These are phyloP conservation scores for Umbellularia californica DNA, from an alignment of 164 flowering plant species.

Conservation along the genomic window DNA sequence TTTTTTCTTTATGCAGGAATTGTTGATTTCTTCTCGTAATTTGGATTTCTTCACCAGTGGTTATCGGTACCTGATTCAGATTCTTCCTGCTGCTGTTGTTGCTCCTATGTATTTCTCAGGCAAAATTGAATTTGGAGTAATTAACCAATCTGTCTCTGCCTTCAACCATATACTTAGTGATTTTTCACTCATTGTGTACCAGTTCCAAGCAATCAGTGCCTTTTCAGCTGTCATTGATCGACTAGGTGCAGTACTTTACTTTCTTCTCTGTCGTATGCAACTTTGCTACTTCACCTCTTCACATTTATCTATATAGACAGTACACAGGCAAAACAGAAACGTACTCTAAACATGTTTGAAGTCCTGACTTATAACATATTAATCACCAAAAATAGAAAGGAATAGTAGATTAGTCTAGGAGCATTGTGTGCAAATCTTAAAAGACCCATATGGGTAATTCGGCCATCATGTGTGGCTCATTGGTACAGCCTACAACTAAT, in stretches of 20 bases:
- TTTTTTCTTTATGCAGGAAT: slow-evolving; percentile 48
- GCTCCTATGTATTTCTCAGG: slow-evolving; percentile 99
- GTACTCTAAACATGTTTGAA: too few relatives aligned
- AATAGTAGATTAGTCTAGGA: too few relatives aligned
- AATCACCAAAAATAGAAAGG: too few relatives aligned
- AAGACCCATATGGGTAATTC: too few relatives aligned
- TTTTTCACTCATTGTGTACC: slow-evolving; percentile 88
- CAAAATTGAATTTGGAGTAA: slow-evolving; percentile 97
- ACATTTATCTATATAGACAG: background rate
- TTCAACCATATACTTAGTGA: slow-evolving; percentile 97
- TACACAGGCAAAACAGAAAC: too few relatives aligned
- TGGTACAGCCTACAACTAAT: too few relatives aligned
- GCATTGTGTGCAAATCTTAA: too few relatives aligned
- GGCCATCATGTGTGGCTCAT: too few relatives aligned
- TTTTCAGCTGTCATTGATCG: slow-evolving; percentile 96
- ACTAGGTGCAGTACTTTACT: slow-evolving; percentile 43
- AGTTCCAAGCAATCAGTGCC: slow-evolving; percentile 94
- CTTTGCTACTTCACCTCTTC: background rate
- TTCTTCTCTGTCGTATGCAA: background rate
- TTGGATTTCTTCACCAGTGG: slow-evolving; percentile 96
- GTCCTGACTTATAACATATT: too few relatives aligned
- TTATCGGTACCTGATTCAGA: slow-evolving; percentile 92
- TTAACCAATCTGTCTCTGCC: slow-evolving; percentile 96
- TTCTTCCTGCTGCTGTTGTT: slow-evolving; percentile 98
- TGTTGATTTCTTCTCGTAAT: slow-evolving; percentile 86